Conservation (phyloP, 1,284 basidiomycete species). For the Ceratobasidium sp. region DNA sequence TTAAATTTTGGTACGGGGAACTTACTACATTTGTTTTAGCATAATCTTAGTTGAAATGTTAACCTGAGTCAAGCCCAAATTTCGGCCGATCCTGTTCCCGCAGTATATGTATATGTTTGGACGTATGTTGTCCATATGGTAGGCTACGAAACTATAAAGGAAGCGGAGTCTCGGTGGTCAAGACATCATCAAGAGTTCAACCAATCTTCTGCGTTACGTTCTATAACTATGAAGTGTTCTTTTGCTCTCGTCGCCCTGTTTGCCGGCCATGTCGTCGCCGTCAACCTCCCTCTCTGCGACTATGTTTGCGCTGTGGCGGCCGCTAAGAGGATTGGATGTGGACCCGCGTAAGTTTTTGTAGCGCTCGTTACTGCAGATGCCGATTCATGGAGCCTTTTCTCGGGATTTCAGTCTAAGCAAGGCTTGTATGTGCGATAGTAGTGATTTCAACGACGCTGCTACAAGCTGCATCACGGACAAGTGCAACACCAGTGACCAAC, state of each 20-base stretch:
- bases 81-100: no score
- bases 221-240: background rate
- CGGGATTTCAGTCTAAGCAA: background rate
- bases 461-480: background rate
- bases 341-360: background rate
- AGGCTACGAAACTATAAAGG: background rate
- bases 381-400: background rate
- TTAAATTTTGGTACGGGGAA: no score
- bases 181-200: background rate
- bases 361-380: background rate
- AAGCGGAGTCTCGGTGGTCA: background rate
- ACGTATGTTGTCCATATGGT: no score
- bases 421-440: background rate
- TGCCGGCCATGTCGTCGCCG: constrained; percentile 2
- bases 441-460: background rate
- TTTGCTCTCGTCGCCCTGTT: background rate
- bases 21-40: no score
- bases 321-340: background rate
- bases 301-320: background rate
- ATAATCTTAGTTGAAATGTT: no score
- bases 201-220: background rate
- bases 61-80: no score
- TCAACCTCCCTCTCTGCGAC: background rate
- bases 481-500: background rate
- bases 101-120: no score